Evolutionary conservation across 768 basidiomycete species (phyloP).

Genomic region (Russula sp.): DNA sequence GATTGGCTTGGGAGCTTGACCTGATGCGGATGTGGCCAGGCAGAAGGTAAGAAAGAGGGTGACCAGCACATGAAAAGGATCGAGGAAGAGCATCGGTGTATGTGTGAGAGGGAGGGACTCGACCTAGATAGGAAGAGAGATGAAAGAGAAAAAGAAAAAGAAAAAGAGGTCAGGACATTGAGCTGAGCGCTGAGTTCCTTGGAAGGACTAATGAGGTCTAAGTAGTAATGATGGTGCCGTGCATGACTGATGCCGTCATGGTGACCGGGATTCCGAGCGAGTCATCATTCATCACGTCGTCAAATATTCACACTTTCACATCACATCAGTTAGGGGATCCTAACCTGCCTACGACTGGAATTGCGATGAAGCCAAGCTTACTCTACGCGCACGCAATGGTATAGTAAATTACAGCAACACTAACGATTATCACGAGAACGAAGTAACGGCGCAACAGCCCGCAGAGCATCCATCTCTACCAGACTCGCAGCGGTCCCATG

Average conservation of each 20-base stretch:
- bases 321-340: constrained; percentile 1
- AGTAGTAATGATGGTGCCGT: too few relatives aligned
- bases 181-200: too few relatives aligned
- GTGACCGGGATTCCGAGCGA: too few relatives aligned
- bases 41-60: constrained; percentile 17
- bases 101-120: neutral
- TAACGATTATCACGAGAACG: constrained; percentile 12
- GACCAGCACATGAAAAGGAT: constrained; percentile 23
- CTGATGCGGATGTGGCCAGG: constrained; percentile 9
- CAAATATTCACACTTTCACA: too few relatives aligned
- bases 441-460: neutral
- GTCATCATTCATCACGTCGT: neutral
- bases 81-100: constrained; percentile 6
- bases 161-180: neutral
- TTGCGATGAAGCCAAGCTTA: constrained; percentile 15
- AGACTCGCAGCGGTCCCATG: neutral
- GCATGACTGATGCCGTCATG: too few relatives aligned
- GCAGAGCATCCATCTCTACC: neutral
- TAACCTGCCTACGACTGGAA: constrained; percentile 15
- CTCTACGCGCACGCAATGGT: constrained; percentile 14
- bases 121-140: neutral
- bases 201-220: too few relatives aligned
- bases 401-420: constrained; percentile 14
- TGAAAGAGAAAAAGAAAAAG: neutral
- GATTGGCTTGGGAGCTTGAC: neutral